A percentile compares a stretch with the other conserved stretches of the same genome.
Conservation (phyloP, 192 early-diverging fungal genomes). For the Entrophospora sp. region DNA sequence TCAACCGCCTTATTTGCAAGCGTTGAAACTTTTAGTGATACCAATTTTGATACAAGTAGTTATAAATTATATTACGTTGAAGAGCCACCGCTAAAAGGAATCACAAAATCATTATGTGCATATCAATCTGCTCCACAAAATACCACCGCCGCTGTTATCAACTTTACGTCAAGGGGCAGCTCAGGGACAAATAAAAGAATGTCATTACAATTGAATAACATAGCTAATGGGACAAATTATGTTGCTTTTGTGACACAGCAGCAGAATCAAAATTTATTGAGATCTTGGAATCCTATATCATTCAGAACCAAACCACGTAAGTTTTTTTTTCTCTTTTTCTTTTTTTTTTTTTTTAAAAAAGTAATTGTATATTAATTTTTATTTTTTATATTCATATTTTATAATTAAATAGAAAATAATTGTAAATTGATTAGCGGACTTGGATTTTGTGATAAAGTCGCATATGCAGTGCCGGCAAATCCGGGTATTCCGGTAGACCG, state of each 20-base stretch:
- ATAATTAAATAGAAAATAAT: slow-evolving; percentile 24
- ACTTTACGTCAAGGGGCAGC: slow-evolving; percentile 31
- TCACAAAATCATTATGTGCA: slow-evolving; percentile 42
- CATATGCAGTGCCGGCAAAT: slow-evolving; percentile 42
- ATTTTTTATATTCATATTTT: not conserved
- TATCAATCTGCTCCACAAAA: slow-evolving; percentile 28
- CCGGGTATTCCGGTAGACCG: slow-evolving; percentile 9
- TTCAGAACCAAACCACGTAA: slow-evolving; percentile 28
- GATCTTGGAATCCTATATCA: slow-evolving; percentile 21
- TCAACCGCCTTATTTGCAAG: slow-evolving; percentile 28
- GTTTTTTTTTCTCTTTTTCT: not conserved
- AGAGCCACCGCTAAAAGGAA: slow-evolving; percentile 11
- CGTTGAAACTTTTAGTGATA: not conserved
- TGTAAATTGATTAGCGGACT: slow-evolving; percentile 44
- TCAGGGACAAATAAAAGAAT: slow-evolving; percentile 19
- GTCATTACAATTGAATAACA: slow-evolving; percentile 23
- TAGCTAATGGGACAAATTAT: slow-evolving; percentile 30
- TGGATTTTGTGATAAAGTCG: slow-evolving; percentile 42
- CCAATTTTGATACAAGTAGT: slow-evolving; percentile 18
- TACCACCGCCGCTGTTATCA: slow-evolving; percentile 26
- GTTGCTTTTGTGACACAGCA: slow-evolving; percentile 33
- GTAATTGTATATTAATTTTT: not conserved
- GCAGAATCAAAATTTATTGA: slow-evolving; percentile 21
- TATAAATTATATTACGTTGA: slow-evolving; percentile 25
- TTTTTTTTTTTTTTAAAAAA: not conserved